Evolutionary conservation across 345 rosid genomes (phyloP).

Genomic region (Pugionium cornutum): DNA sequence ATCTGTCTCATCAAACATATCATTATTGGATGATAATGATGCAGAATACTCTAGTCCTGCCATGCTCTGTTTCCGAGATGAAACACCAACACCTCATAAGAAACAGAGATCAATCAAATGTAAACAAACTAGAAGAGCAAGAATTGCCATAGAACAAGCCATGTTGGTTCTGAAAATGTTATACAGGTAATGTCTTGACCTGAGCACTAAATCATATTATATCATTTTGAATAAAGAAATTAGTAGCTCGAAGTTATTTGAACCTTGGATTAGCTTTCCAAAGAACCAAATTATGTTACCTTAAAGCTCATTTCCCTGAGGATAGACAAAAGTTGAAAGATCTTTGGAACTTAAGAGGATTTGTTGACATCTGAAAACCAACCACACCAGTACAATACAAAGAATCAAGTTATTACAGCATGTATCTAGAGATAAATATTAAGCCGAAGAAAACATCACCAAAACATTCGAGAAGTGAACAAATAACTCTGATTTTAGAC

Average conservation of each 20-base stretch:
- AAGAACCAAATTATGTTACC: conserved; percentile 7
- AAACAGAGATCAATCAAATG: conserved; percentile 44
- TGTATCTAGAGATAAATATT: conserved; percentile 9
- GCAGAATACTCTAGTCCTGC: conserved; percentile 54
- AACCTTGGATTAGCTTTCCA: too few relatives aligned
- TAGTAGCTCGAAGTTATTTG: too few relatives aligned
- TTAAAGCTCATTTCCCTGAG: neutral
- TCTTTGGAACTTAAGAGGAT: neutral
- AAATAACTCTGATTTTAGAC: too few relatives aligned
- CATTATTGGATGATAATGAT: conserved; percentile 39
- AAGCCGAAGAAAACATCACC: conserved; percentile 15
- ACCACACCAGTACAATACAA: conserved; percentile 25
- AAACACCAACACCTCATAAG: conserved; percentile 39
- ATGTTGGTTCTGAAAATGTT: too few relatives aligned
- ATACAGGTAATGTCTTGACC: too few relatives aligned
- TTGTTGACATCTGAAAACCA: conserved; percentile 25
- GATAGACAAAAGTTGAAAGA: neutral
- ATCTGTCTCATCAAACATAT: conserved; percentile 57
- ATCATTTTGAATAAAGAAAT: too few relatives aligned
- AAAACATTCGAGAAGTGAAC: too few relatives aligned
- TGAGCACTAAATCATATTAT: too few relatives aligned
- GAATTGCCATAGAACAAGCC: conserved; percentile 18
- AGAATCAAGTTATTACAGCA: conserved; percentile 28
- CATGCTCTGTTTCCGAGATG: conserved; percentile 46
- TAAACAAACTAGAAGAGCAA: conserved; percentile 10